Base-by-base conservation (phyloP, 2,329 filamentous ascomycete genomes). In the Curvularia spicifera region DNA sequence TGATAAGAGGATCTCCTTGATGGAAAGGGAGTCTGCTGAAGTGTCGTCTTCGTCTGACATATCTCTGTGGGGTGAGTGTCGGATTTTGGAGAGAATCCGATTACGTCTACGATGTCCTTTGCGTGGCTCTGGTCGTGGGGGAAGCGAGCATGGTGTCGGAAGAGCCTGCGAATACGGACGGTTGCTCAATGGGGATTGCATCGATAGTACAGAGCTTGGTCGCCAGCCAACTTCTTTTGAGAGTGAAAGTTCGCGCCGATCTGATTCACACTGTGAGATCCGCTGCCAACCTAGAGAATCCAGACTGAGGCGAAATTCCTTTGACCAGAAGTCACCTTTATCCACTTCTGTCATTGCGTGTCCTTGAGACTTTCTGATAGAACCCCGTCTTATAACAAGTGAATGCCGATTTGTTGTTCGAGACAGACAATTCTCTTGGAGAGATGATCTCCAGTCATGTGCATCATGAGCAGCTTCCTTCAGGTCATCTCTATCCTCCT, bases 1-100 rank as follows among this genome's bases (percentile, higher is more conserved):
- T 0, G 90, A 93, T 13, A 75, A 76, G 47, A 93, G 78, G 20
- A 93, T 88, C n/a, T 80, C 73, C 20, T 70, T 75, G 3, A 91
- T 70, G 8, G 66, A 43, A 20, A 75, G 53, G 20, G 68, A 59
- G 2, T 61, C 50, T 1, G 44, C 37, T 12, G 53, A 53, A n/a
- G 15, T 31, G n/a, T 29, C 4, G 0, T 53, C 9, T 5, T 56
- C 24, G 4, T 60, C 49, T 7, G 39, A 22, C 12, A 7, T n/a
- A 15, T 8, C 5, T 12, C 43, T 42, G 1, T 28, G 33, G 20
- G 31, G 39, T 6, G 49, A 39, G 1, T 28, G 26, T 13, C 37
- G 26, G 3, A 55, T 22, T 15, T 39, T 57, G 5, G 49, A 35
- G 4, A 56, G 45, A 29, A 59, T 12, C 12, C 49, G 58, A 15